A percentile compares a stretch with the other conserved stretches of the same genome.
Evolutionary conservation across 768 basidiomycete species (phyloP).

Genomic region (Dioszegia hungarica): DNA sequence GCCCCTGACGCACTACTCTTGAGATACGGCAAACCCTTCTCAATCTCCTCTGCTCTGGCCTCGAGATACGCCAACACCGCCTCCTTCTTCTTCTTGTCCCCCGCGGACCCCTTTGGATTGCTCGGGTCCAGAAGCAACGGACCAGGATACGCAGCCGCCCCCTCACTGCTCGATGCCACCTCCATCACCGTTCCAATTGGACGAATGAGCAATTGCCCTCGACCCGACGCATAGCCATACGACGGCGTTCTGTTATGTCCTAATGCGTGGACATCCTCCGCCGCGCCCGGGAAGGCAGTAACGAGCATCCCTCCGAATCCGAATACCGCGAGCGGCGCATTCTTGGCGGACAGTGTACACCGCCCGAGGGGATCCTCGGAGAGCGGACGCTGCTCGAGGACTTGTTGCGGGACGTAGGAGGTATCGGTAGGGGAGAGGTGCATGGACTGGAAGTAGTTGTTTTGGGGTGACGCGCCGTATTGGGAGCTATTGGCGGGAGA

Average conservation of each 20-base stretch:
- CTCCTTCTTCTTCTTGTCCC: constrained; percentile 74
- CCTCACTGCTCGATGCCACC: constrained; percentile 54
- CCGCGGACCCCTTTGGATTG: constrained; percentile 58
- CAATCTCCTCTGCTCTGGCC: constrained; percentile 69
- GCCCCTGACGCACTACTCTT: constrained; percentile 49
- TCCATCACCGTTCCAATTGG: constrained; percentile 66
- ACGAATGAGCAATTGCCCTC: constrained; percentile 59
- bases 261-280: constrained; percentile 55
- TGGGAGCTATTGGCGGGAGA: constrained; percentile 9
- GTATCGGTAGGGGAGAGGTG: constrained; percentile 25
- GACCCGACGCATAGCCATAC: constrained; percentile 40
- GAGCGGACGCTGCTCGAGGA: constrained; percentile 38
- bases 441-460: constrained; percentile 36
- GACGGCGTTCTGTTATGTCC: constrained; percentile 30
- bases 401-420: constrained; percentile 37
- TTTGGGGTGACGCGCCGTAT: constrained; percentile 27
- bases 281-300: constrained; percentile 75
- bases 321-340: constrained; percentile 74
- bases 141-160: constrained; percentile 67
- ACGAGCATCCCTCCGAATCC: constrained; percentile 90
- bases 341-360: constrained; percentile 26
- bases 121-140: constrained; percentile 74
- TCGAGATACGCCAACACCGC: constrained; percentile 71
- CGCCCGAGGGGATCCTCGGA: constrained; percentile 39
- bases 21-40: constrained; percentile 69